Evolutionary conservation across 2,329 filamentous ascomycete species (phyloP), one percentile per base, ranked within the genome.

Genomic region (Phaeosphaeria sp.): DNA sequence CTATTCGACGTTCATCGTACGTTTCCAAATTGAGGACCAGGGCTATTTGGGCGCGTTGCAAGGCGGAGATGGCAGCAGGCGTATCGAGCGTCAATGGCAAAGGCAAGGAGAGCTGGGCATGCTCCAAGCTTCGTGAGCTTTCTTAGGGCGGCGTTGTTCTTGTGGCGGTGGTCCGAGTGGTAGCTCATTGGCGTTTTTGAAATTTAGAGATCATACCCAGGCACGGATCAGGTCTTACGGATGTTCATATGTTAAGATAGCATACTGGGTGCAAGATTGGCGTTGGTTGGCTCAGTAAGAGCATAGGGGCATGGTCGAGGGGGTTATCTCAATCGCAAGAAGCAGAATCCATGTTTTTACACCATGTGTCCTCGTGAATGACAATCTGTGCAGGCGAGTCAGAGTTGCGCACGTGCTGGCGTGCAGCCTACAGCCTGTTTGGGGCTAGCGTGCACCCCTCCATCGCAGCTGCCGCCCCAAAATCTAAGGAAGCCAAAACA

Each of bases 1-100:
- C 71, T 8, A 61, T 72, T 15, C 62, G 71, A 20, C 67, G 66
- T 6, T 74, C 71, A 13, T 56, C 62, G 44, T 58, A 67, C n/a
- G 54, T 75, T 49, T 57, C 68, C 54, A 66, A 59, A 44, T 72
- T 73, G 1, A 66, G 72, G 48, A 62, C 64, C 51, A 75, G 75
- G 43, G 73, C 74, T 15, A 65, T 72, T 22, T 64, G 67, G 17
- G 24, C 73, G 17, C 64, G 72, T 36, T 74, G 71, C 60, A 64
- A 57, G 36, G 51, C 70, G 30, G 71, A 74, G 52, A 65, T 52
- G 25, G 59, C 61, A 7, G 48, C 65, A 5, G 64, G 69, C 13
- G 36, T 67, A 2, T 67, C 64, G 45, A 59, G 57, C 33, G 59
- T 54, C 40, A 44, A 42, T 7, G 20, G 21, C n/a, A 20, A 48